Percentiles rank a stretch among this genome's conserved stretches.
Conservation (phyloP, 768 basidiomycete species). For the Panaeolus papilionaceus region DNA sequence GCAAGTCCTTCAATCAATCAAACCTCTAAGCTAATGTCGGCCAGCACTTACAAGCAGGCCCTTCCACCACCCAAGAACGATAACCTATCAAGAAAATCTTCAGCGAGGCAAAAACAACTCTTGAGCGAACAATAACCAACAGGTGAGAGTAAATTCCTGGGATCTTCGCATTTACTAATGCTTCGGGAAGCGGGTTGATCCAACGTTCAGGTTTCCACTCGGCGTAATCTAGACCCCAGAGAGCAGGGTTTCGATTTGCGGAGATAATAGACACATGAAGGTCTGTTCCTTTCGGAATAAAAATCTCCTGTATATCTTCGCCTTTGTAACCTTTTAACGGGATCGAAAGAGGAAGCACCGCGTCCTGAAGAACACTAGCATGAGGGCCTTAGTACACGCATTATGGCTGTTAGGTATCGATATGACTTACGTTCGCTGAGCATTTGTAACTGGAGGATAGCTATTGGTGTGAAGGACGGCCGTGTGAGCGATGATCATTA, state of each 20-base stretch:
- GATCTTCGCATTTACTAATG: slow-evolving; percentile 41
- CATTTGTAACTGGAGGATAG: slow-evolving; percentile 27
- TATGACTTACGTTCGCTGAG: slow-evolving; percentile 23
- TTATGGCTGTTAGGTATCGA: neutral
- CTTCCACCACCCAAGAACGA: slow-evolving; percentile 28
- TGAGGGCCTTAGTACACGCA: neutral
- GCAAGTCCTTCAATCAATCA: slow-evolving; percentile 14
- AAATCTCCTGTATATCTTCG: slow-evolving; percentile 37
- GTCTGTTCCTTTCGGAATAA: slow-evolving; percentile 43
- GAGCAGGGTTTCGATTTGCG: slow-evolving; percentile 43
- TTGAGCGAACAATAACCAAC: slow-evolving; percentile 27
- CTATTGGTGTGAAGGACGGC: slow-evolving; percentile 13
- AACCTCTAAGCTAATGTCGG: neutral
- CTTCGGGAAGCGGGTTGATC: slow-evolving; percentile 44
- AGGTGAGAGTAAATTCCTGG: slow-evolving; percentile 53
- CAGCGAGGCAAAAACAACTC: neutral
- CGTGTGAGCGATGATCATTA: neutral
- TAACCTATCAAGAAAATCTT: slow-evolving; percentile 17
- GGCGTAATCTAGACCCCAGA: slow-evolving; percentile 51
- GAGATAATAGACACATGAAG: slow-evolving; percentile 41
- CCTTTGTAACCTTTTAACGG: slow-evolving; percentile 48
- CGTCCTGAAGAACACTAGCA: slow-evolving; percentile 41
- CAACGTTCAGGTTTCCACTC: slow-evolving; percentile 60
- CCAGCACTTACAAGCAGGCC: neutral
- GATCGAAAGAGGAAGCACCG: slow-evolving; percentile 45